phyloP scores from a whole-genome alignment of 2,329 filamentous ascomycete genomes.

The Boeremia lycopersici region DNA sequence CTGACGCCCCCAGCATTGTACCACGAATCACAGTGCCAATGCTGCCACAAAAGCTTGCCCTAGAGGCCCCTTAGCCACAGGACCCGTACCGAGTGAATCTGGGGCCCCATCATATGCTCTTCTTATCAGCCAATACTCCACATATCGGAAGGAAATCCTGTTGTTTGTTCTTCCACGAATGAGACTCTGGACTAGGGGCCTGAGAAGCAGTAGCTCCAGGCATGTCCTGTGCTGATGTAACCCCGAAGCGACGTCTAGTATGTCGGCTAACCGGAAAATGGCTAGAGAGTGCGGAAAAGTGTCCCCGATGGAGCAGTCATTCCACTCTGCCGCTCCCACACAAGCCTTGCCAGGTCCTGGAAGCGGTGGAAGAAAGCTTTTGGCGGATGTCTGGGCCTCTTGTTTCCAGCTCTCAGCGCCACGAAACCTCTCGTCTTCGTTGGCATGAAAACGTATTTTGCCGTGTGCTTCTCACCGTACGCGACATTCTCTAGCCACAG shows the following conservation, averaged over 20 bases:
- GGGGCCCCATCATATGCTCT: slow-evolving; percentile 31
- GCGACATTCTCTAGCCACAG: not conserved
- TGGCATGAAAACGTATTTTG: not conserved
- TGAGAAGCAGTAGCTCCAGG: slow-evolving; percentile 13
- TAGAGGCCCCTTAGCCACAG: slow-evolving; percentile 16
- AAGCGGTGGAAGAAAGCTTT: slow-evolving; percentile 31
- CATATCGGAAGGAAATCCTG: slow-evolving; percentile 18
- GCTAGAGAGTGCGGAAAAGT: slow-evolving; percentile 24
- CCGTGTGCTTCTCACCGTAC: not conserved
- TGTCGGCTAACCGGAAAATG: slow-evolving; percentile 20
- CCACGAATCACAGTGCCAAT: slow-evolving; percentile 40
- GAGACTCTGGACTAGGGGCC: slow-evolving; percentile 10
- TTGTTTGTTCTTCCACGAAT: slow-evolving; percentile 39
- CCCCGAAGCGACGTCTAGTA: slow-evolving; percentile 22
- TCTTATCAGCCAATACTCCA: slow-evolving; percentile 20
- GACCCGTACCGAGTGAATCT: slow-evolving; percentile 23
- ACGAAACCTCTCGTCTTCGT: not conserved
- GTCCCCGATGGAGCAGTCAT: slow-evolving; percentile 20
- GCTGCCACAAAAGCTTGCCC: slow-evolving; percentile 27
- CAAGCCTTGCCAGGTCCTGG: slow-evolving; percentile 30
- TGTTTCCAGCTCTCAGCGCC: slow-evolving; percentile 16
- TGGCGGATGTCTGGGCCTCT: slow-evolving; percentile 27
- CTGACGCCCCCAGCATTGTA: slow-evolving; percentile 26
- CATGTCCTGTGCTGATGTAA: slow-evolving; percentile 9
- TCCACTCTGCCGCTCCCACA: slow-evolving; percentile 17